Evolutionary conservation across 441 rosid genomes (phyloP).

Genomic region (Theobroma grandiflorum): DNA sequence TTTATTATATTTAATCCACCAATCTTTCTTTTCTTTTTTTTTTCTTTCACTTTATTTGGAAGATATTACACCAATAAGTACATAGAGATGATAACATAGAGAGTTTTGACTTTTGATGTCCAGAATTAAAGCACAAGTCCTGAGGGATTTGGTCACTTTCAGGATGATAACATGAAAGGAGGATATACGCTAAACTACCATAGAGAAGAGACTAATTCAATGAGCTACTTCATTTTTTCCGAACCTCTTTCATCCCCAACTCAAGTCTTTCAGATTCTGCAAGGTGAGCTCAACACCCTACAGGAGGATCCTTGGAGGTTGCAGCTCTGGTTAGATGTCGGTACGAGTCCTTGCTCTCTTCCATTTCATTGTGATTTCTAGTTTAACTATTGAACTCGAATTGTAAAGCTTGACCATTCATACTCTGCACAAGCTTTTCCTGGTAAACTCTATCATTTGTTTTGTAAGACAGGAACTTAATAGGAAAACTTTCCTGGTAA

Average conservation of each 20-base stretch:
- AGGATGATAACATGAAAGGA: neutral
- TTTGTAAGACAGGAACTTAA: no score
- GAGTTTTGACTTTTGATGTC: constrained; percentile 14
- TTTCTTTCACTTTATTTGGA: no score
- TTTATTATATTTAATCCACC: no score
- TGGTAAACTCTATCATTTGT: no score
- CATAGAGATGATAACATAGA: no score
- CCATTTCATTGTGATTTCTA: neutral
- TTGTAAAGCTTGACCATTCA: neutral
- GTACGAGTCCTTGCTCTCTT: constrained; percentile 43
- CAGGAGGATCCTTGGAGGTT: constrained; percentile 25
- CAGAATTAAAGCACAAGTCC: neutral
- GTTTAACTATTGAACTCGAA: neutral
- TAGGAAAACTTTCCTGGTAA: no score
- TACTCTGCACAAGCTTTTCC: neutral
- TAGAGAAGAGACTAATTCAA: constrained; percentile 24
- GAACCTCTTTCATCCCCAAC: neutral
- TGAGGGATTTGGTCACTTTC: neutral
- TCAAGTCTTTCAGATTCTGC: neutral
- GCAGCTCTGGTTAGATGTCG: constrained; percentile 56
- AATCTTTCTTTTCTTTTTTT: no score
- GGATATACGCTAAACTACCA: neutral
- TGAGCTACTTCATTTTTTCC: neutral
- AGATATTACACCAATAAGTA: no score
- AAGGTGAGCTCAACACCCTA: neutral